Conservation (phyloP, 2,329 filamentous ascomycete species). For the Chaetomium sp. region DNA sequence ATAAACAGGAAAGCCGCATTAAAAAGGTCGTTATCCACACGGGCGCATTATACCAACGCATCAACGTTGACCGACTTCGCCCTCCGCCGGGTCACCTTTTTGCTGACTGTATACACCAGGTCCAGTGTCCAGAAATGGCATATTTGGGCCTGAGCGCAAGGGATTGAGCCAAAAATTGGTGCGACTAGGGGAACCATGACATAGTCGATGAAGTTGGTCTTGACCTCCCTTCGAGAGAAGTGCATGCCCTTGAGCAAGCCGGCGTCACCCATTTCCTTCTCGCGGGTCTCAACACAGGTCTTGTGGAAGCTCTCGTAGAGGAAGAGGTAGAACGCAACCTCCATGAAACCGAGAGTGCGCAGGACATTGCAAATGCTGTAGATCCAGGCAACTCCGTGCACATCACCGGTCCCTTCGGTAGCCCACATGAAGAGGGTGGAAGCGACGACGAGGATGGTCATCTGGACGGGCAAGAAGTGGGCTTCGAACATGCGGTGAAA, state of each 20-base stretch:
- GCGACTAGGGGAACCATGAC: slow-evolving; percentile 60
- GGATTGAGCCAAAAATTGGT: slow-evolving; percentile 61
- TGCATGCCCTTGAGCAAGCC: slow-evolving; percentile 59
- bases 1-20: not conserved
- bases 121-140: slow-evolving; percentile 65
- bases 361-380: slow-evolving; percentile 55
- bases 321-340: slow-evolving; percentile 56
- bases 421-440: slow-evolving; percentile 55
- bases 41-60: slow-evolving; percentile 37
- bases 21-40: slow-evolving; percentile 7
- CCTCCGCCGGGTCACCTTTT: slow-evolving; percentile 54
- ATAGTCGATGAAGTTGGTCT: slow-evolving; percentile 55
- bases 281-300: slow-evolving; percentile 51
- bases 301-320: slow-evolving; percentile 63
- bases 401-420: slow-evolving; percentile 44
- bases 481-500: slow-evolving; percentile 66
- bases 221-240: slow-evolving; percentile 53
- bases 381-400: slow-evolving; percentile 50
- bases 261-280: slow-evolving; percentile 60
- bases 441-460: slow-evolving; percentile 56
- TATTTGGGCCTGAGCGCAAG: slow-evolving; percentile 60
- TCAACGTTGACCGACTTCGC: slow-evolving; percentile 38
- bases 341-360: slow-evolving; percentile 54
- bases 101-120: slow-evolving; percentile 65
- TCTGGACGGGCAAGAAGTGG: slow-evolving; percentile 64